phyloP scores from a whole-genome alignment of 768 basidiomycete species.

The Boletus eberwhitei region DNA sequence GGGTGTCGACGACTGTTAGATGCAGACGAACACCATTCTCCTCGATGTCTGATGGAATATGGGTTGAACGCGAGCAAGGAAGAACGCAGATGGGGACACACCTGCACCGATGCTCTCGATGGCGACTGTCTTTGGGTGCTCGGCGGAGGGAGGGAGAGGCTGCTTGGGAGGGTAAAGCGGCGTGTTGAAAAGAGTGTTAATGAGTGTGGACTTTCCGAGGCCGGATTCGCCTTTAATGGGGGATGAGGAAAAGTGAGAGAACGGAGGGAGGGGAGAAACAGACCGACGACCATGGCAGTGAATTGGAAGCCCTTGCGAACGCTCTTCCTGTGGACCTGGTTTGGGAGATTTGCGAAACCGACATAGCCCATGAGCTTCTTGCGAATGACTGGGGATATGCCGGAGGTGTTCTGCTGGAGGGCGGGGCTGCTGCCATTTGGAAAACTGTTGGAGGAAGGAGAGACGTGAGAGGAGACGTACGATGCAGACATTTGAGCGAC shows the following conservation, averaged over 20 bases:
- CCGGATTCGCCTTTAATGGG: conserved; percentile 84
- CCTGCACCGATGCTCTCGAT: conserved; percentile 99
- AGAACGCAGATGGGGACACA: conserved; percentile 32
- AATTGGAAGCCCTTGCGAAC: conserved; percentile 99
- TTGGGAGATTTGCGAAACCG: conserved; percentile 96
- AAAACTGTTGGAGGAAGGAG: conserved; percentile 51
- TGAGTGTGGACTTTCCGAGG: conserved; percentile 96
- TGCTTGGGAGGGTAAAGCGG: conserved; percentile 89
- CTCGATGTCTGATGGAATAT: conserved; percentile 78
- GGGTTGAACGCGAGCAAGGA: conserved; percentile 7
- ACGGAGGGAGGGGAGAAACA: conserved; percentile 36
- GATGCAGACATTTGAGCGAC: conserved; percentile 68
- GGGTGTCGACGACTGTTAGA: conserved; percentile 98
- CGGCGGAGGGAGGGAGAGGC: conserved; percentile 77
- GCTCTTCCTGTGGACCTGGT: conserved; percentile 99
- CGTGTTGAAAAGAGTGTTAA: conserved; percentile 99
- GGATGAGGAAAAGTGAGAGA: conserved; percentile 9
- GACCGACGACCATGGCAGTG: conserved; percentile 98
- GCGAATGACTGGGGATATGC: conserved; percentile 49
- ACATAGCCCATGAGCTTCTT: conserved; percentile 96
- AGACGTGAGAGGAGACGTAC: conserved; percentile 59
- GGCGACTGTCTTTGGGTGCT: conserved; percentile 88
- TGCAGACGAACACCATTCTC: conserved; percentile 96
- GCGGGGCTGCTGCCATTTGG: conserved; percentile 66
- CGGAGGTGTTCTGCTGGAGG: conserved; percentile 36